Evolutionary conservation across 352 stramenopile genomes (phyloP).

Genomic region (Pythium utonaiense): DNA sequence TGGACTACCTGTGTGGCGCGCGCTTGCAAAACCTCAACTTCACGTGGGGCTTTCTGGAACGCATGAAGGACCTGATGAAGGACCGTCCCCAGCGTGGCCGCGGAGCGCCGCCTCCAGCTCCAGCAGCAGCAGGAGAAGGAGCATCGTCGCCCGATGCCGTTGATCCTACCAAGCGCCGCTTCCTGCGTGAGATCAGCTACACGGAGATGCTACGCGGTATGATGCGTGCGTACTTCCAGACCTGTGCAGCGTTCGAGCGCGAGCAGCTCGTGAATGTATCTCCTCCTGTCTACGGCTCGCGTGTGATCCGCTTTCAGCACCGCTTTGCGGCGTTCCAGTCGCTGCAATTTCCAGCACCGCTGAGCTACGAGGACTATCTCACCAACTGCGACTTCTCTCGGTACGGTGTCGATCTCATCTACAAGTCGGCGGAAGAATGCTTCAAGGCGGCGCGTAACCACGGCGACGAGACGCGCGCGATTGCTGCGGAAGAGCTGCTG

Average conservation of each 20-base stretch:
- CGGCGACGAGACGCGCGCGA: slow-evolving; percentile 40
- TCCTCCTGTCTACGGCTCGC: slow-evolving; percentile 52
- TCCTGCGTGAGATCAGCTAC: slow-evolving; percentile 73
- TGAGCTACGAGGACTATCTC: slow-evolving; percentile 67
- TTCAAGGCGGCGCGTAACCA: slow-evolving; percentile 66
- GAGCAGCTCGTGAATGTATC: slow-evolving; percentile 52
- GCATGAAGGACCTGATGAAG: slow-evolving; percentile 67
- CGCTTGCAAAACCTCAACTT: slow-evolving; percentile 79
- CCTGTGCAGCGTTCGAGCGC: slow-evolving; percentile 68
- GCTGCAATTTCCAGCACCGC: slow-evolving; percentile 63
- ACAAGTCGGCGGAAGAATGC: slow-evolving; percentile 82
- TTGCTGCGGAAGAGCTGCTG: slow-evolving; percentile 14
- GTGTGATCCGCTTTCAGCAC: slow-evolving; percentile 69
- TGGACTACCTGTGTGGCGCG: slow-evolving; percentile 83
- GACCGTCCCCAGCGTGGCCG: slow-evolving; percentile 13
- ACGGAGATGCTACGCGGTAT: slow-evolving; percentile 69
- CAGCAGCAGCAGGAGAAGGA: background rate
- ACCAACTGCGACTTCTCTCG: slow-evolving; percentile 80
- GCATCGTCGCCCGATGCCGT: slow-evolving; percentile 18
- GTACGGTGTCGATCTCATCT: slow-evolving; percentile 71
- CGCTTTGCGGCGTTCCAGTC: slow-evolving; percentile 75
- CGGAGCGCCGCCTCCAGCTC: slow-evolving; percentile 10
- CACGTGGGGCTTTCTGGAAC: slow-evolving; percentile 80
- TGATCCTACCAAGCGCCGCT: slow-evolving; percentile 55
- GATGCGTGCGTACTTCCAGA: slow-evolving; percentile 81